Evolutionary conservation across 805 yeast species (phyloP).

Genomic region (Kuraishia floccosa): DNA sequence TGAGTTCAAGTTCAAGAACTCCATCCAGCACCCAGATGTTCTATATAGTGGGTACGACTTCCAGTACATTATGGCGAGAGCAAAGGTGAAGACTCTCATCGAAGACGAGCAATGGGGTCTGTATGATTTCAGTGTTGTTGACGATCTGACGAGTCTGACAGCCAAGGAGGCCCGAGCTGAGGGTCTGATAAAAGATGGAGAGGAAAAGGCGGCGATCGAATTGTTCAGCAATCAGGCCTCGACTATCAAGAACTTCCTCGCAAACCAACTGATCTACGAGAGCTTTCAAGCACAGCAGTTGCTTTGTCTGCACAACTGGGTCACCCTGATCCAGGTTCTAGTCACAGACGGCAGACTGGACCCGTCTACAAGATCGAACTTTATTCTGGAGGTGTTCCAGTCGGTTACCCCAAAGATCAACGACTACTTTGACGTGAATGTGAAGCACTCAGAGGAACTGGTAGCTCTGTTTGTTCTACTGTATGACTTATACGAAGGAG

Average conservation of each 20-base stretch:
- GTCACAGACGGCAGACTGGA: slow-evolving; percentile 49
- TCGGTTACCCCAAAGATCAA: slow-evolving; percentile 64
- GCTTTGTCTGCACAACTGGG: slow-evolving; percentile 71
- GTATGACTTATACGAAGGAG: slow-evolving; percentile 48
- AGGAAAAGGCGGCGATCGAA: slow-evolving; percentile 6
- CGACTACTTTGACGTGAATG: slow-evolving; percentile 58
- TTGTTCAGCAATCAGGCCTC: slow-evolving; percentile 12
- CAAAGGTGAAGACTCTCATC: slow-evolving; percentile 16
- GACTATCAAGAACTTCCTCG: slow-evolving; percentile 24
- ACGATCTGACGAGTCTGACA: slow-evolving; percentile 13
- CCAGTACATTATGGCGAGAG: slow-evolving; percentile 27
- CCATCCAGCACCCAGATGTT: slow-evolving; percentile 27
- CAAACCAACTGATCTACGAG: slow-evolving; percentile 32
- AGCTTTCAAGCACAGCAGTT: slow-evolving; percentile 43
- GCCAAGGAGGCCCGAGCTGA: slow-evolving; percentile 13
- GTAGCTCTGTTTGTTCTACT: slow-evolving; percentile 66
- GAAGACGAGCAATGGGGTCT: slow-evolving; percentile 16
- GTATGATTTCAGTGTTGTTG: slow-evolving; percentile 31
- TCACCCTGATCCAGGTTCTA: slow-evolving; percentile 62
- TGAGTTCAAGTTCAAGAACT: slow-evolving; percentile 38
- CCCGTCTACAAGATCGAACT: slow-evolving; percentile 35
- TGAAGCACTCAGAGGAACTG: slow-evolving; percentile 61
- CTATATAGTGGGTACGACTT: slow-evolving; percentile 24
- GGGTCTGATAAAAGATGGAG: slow-evolving; percentile 13
- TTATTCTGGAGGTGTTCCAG: slow-evolving; percentile 71